Conservation (phyloP, 1,284 basidiomycete genomes). For the Papiliotrema flavescens region DNA sequence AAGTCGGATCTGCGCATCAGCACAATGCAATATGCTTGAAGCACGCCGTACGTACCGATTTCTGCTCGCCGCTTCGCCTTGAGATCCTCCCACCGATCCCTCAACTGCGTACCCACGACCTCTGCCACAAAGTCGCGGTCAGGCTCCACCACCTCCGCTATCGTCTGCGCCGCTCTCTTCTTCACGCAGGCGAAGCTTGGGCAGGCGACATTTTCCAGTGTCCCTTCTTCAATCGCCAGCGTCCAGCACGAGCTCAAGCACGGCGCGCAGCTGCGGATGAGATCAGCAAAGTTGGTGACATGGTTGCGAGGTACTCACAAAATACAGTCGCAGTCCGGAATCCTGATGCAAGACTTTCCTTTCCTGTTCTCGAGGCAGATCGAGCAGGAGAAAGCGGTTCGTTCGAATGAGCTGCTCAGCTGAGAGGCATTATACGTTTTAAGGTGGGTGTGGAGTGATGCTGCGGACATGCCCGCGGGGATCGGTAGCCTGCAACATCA, state of each 20-base stretch:
- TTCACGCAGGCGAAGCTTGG: constrained; percentile 44
- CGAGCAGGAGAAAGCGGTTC: constrained; percentile 40
- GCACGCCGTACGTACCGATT: constrained; percentile 25
- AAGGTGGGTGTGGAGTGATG: constrained; percentile 32
- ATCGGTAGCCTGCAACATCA: constrained; percentile 15
- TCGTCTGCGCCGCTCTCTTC: constrained; percentile 21
- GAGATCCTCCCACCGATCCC: constrained; percentile 32
- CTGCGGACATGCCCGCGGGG: constrained; percentile 20
- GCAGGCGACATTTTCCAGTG: constrained; percentile 42
- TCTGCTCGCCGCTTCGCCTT: constrained; percentile 39
- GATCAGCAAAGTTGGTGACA: not conserved
- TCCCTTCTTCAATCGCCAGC: constrained; percentile 45
- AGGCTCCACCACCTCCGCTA: constrained; percentile 45
- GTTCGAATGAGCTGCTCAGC: constrained; percentile 34
- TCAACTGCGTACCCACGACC: constrained; percentile 38
- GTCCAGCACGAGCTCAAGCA: constrained; percentile 44
- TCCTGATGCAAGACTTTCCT: constrained; percentile 37
- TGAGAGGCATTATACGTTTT: constrained; percentile 32
- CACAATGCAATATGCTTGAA: not conserved
- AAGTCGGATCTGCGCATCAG: constrained; percentile 32
- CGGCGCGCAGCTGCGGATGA: constrained; percentile 30
- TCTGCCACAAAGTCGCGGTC: constrained; percentile 62
- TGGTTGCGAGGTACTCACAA: constrained; percentile 28
- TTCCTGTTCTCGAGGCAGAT: constrained; percentile 47
- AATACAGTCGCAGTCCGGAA: constrained; percentile 40